Base-by-base conservation (phyloP, 768 basidiomycete genomes). In the Fomitopsis pulvina region DNA sequence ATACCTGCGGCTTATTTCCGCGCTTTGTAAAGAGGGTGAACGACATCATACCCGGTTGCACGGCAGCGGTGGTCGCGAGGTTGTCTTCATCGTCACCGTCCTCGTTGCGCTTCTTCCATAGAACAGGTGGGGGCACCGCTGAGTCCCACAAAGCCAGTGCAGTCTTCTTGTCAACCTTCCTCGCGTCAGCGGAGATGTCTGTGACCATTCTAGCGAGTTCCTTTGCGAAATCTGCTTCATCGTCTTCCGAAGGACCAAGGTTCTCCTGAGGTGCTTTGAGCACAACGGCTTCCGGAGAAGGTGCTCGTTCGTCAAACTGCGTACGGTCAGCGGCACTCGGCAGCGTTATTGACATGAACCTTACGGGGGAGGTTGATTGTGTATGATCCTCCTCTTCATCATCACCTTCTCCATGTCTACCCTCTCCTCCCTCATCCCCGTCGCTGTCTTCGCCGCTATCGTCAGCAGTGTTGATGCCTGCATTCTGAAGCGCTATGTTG, bases 151-250 rank as follows among this genome's bases (percentile, higher is more conserved):
- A 76, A 0, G 85, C 85, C 18, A 85, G 76, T 0, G 88, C 90
- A 1, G 88, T 85, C 67, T 87, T 90, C 68, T 89, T 87, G 62
- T 96, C 93, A 20, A 92, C 82, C 60, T 87, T 90, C 56, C 91
- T 75, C 2, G 85, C 79, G 57, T 96, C 92, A 0, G 78, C 68
- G 16, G 91, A 88, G 14, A 81, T 85, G 58, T 95, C 92, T 0
- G 89, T 92, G 42, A 97, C 83, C 71, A 99, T 83, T 70, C 89
- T 97, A 2, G 95, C 92, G 18, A 99, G 78, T 64, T 98, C 96
- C 64, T 92, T 92, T 8, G 86, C 89, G 60, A 99, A 99, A 28
- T 94, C 95, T 2, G 83, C 87, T 41, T 95, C 89, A 18, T 87
- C 92, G 61, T 94, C 92, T 56, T 91, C 85, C 8, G 87, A 82